These are phyloP conservation scores for Helminthosporium solani DNA, from an alignment of 2,329 filamentous ascomycete genomes.

Conservation along the genomic window DNA sequence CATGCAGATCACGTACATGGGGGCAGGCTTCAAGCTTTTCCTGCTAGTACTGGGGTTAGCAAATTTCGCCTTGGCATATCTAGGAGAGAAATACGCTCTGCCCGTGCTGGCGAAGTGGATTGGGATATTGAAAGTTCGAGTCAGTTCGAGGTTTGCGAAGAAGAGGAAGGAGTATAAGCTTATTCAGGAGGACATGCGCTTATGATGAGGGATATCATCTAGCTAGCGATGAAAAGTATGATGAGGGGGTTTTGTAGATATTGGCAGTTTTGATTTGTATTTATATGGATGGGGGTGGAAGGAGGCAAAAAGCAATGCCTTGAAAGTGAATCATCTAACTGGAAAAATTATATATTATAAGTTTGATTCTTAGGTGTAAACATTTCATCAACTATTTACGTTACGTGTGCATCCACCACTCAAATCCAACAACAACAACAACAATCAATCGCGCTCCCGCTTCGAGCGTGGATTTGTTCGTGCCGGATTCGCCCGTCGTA, in stretches of 20 bases:
- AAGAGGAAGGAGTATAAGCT: slow-evolving; percentile 86
- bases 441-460: slow-evolving; percentile 55
- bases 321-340: not conserved
- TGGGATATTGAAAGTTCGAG: slow-evolving; percentile 59
- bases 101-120: slow-evolving; percentile 66
- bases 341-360: too few relatives aligned
- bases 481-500: slow-evolving; percentile 51
- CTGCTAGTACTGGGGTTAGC: slow-evolving; percentile 68
- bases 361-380: too few relatives aligned
- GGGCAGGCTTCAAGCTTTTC: slow-evolving; percentile 69
- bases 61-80: slow-evolving; percentile 69
- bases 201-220: slow-evolving; percentile 13
- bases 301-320: too few relatives aligned
- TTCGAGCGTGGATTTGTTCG: slow-evolving; percentile 51
- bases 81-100: slow-evolving; percentile 71
- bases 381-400: too few relatives aligned
- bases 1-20: slow-evolving; percentile 86
- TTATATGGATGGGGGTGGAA: not conserved
- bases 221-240: not conserved
- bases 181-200: slow-evolving; percentile 49
- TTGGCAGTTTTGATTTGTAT: not conserved
- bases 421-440: too few relatives aligned
- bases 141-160: slow-evolving; percentile 64
- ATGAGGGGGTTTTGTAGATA: not conserved
- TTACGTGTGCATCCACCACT: too few relatives aligned